Evolutionary conservation across 768 basidiomycete genomes (phyloP), one percentile per base, ranked within the genome.

Genomic region (Kwoniella bestiolae): DNA sequence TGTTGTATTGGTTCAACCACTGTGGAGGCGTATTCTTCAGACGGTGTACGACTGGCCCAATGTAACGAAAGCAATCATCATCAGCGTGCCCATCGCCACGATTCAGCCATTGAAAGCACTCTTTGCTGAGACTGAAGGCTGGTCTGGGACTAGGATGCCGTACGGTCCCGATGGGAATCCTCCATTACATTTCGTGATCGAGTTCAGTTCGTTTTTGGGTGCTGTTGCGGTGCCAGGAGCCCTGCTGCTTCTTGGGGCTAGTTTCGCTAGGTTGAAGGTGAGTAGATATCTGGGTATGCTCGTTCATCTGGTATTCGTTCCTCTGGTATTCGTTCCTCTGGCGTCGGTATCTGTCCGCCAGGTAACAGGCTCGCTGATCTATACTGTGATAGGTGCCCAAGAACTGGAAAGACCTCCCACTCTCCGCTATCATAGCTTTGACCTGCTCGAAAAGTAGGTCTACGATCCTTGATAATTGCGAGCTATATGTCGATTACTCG

Each of bases 101-200:
- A 70, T 84, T 25, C 68, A 75, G 16, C 82, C 83, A 0, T 70
- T 85, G 28, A 83, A 84, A 68, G 82, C 83, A 0, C 70, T 84
- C 26, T 85, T 85, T 68, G 80, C 82, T 8, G 73, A 80, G 51
- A 77, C 78, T 1, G 72, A 76, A 12, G 79, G 76, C 1, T 79
- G 76, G 77, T 76, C 73, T 0, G 77, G 82, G 3, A 81, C 78
- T 0, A 78, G 76, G 1, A 71, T 80, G 56, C 83, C 82, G 57
- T 76, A 81, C 63, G 83, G 82, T 0, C 84, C 84, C 0, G 83
- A 85, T 61, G 84, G 83, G 6, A 78, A 79, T 29, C 84, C 84
- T 1, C 83, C 83, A 0, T 65, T 85, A 14, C 74, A 77, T 7
- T 85, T 84, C 70, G 63, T 84, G 32, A 73, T 82, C 16, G 83